phyloP scores from a whole-genome alignment of 139 green algal species.

The Tetraselmis striata region DNA sequence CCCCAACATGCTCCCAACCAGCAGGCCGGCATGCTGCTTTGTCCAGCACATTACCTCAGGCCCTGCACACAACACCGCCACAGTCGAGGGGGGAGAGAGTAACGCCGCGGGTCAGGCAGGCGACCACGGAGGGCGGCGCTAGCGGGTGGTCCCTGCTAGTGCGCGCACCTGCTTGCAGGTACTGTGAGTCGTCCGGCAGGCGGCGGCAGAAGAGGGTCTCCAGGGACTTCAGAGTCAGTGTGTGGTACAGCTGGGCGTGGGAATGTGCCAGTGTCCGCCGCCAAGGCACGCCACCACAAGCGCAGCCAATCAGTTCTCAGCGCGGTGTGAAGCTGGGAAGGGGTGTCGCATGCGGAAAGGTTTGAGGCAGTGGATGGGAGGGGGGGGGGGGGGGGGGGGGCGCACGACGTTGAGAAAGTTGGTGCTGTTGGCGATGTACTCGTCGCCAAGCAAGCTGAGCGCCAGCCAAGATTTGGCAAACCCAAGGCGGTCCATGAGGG shows the following conservation, averaged over 20 bases:
- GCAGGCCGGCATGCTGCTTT: neutral
- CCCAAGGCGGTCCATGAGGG: neutral
- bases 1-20: neutral
- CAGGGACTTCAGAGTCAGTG: neutral
- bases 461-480: neutral
- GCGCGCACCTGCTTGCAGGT: neutral
- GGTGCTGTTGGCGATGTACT: neutral
- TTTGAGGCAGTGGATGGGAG: no score
- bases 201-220: neutral
- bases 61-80: no score
- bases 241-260: neutral
- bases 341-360: no score
- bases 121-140: no score
- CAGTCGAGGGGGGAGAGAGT: no score
- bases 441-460: neutral
- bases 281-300: neutral
- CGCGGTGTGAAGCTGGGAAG: no score
- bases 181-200: neutral
- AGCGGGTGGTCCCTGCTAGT: no score
- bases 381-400: neutral
- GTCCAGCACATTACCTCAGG: neutral
- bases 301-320: no score
- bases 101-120: no score
- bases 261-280: no score
- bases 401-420: constrained; percentile 2